Conservation (phyloP, 805 yeast species). For the Metschnikowia reukaufii region DNA sequence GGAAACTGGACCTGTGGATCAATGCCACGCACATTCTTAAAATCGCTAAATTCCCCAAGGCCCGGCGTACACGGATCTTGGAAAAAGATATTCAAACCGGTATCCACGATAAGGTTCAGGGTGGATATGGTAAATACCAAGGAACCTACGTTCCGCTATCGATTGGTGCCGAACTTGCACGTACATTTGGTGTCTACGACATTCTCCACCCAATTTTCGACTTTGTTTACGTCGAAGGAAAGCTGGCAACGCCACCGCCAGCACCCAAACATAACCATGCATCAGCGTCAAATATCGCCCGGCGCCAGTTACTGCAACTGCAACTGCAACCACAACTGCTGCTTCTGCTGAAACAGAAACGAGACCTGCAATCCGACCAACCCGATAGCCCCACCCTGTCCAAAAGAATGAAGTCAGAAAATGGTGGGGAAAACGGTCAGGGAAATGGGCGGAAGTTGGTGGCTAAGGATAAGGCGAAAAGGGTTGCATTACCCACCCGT, state of each 20-base stretch:
- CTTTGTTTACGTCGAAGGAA: constrained; percentile 47
- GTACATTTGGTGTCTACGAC: constrained; percentile 45
- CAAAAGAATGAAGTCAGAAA: constrained; percentile 16
- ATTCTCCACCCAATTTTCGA: constrained; percentile 66
- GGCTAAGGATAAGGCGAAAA: constrained; percentile 34
- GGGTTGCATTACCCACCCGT: constrained; percentile 25
- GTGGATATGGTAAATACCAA: constrained; percentile 72
- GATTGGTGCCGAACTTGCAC: constrained; percentile 41
- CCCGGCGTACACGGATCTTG: constrained; percentile 59
- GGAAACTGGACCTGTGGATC: constrained; percentile 61
- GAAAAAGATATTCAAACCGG: constrained; percentile 65
- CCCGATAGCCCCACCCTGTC: background rate
- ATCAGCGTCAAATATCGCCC: constrained; percentile 43
- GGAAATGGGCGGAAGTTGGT: background rate
- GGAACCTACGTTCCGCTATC: constrained; percentile 48
- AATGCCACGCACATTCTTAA: constrained; percentile 73
- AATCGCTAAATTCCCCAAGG: constrained; percentile 66
- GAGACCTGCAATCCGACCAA: background rate
- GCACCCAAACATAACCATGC: constrained; percentile 49
- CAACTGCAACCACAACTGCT: constrained; percentile 16
- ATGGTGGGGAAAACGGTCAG: background rate
- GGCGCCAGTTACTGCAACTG: constrained; percentile 22
- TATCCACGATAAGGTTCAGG: constrained; percentile 69
- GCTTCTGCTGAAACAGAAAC: constrained; percentile 8
- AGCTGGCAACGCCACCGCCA: constrained; percentile 45